These are phyloP conservation scores for Mycena sanguinolenta DNA, from an alignment of 768 basidiomycete genomes.

Conservation along the genomic window DNA sequence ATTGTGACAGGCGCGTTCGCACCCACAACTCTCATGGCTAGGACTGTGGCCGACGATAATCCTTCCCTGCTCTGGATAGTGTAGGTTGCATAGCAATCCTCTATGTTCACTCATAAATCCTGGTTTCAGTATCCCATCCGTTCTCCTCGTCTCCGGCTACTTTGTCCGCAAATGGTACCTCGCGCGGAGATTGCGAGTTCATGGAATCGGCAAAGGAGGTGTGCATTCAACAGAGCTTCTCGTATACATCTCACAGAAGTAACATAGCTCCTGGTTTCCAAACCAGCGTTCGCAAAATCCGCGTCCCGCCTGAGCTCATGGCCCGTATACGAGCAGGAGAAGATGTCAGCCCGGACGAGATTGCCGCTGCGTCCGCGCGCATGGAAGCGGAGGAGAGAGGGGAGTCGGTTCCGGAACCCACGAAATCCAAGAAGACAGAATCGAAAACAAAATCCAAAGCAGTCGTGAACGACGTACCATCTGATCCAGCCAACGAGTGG, in stretches of 20 bases:
- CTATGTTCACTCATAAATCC: conserved; percentile 5
- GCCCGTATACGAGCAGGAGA: conserved; percentile 66
- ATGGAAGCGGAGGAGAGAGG: conserved; percentile 53
- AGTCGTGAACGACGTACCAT: conserved; percentile 30
- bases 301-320: conserved; percentile 68
- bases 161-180: conserved; percentile 65
- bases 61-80: conserved; percentile 55
- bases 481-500: conserved; percentile 61
- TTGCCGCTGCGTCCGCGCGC: conserved; percentile 59
- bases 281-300: conserved; percentile 63
- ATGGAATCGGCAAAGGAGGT: conserved; percentile 74
- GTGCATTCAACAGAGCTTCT: conserved; percentile 27
- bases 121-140: conserved; percentile 56
- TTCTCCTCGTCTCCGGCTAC: conserved; percentile 60
- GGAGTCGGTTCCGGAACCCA: conserved; percentile 11
- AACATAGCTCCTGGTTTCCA: conserved; percentile 66
- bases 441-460: conserved; percentile 20
- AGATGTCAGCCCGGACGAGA: conserved; percentile 66
- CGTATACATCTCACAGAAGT: conserved; percentile 7
- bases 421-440: conserved; percentile 21
- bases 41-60: conserved; percentile 37
- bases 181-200: conserved; percentile 55
- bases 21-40: no score
- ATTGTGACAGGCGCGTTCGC: no score
- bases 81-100: conserved; percentile 47